phyloP scores from a whole-genome alignment of 345 rosid genomes.

The Aquilaria sinensis region DNA sequence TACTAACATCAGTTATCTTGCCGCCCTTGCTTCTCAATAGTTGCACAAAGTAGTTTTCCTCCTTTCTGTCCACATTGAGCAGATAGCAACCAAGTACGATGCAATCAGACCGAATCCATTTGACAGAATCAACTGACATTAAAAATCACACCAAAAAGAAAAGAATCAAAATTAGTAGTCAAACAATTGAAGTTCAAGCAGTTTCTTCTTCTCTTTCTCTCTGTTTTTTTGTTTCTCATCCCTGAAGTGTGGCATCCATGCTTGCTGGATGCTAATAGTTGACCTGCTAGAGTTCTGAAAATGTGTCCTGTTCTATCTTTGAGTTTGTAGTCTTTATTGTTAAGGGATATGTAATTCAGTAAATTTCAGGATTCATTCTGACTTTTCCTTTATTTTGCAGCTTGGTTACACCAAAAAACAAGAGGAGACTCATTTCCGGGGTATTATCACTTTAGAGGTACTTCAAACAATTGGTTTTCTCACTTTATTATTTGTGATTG shows the following conservation, averaged over 20 bases:
- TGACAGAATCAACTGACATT: slow-evolving; percentile 84
- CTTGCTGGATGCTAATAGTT: too few relatives aligned
- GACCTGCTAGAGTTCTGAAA: too few relatives aligned
- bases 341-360: neutral
- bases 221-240: too few relatives aligned
- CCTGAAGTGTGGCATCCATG: too few relatives aligned
- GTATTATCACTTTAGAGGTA: slow-evolving; percentile 85
- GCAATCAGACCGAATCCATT: slow-evolving; percentile 73
- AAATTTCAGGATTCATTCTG: slow-evolving; percentile 4
- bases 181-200: neutral
- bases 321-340: too few relatives aligned
- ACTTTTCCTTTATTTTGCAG: slow-evolving; percentile 31
- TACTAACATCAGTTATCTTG: slow-evolving; percentile 66
- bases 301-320: too few relatives aligned
- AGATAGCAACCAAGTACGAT: slow-evolving; percentile 74
- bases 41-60: slow-evolving; percentile 73
- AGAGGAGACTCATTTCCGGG: slow-evolving; percentile 90
- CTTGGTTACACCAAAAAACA: slow-evolving; percentile 91
- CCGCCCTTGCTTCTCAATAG: slow-evolving; percentile 69
- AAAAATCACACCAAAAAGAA: slow-evolving; percentile 12
- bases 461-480: neutral
- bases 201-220: too few relatives aligned
- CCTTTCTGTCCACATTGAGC: slow-evolving; percentile 50
- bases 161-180: slow-evolving; percentile 12
- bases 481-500: neutral